Evolutionary conservation across 371 early-diverging fungal genomes (phyloP).

Genomic region (Syncephalastrum sp.): DNA sequence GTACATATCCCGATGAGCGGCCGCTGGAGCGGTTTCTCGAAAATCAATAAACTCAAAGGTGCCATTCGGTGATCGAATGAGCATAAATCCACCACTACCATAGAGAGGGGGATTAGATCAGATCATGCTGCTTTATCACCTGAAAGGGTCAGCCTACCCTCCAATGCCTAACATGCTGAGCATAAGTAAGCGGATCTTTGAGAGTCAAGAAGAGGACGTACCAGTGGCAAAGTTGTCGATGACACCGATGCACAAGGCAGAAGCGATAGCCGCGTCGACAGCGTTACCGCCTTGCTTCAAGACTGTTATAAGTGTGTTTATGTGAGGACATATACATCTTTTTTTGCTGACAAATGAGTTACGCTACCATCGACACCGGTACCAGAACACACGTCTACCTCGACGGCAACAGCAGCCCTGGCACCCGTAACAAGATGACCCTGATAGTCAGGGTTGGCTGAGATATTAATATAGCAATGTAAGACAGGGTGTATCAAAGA

Average conservation of each 20-base stretch:
- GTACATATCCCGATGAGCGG: conserved; percentile 73
- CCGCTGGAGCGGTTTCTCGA: conserved; percentile 91
- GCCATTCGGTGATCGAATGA: conserved; percentile 73
- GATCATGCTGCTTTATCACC: not conserved
- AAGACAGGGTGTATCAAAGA: too few relatives aligned
- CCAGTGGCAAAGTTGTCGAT: conserved; percentile 96
- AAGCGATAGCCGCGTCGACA: conserved; percentile 95
- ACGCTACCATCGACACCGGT: conserved; percentile 77
- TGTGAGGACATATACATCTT: not conserved
- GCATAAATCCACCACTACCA: conserved; percentile 93
- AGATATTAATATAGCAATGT: too few relatives aligned
- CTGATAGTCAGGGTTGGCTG: conserved; percentile 8
- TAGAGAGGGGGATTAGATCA: not conserved
- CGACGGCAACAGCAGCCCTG: conserved; percentile 86
- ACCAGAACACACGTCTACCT: conserved; percentile 77
- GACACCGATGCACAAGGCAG: conserved; percentile 92
- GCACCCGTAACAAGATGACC: conserved; percentile 32
- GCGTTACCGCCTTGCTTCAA: conserved; percentile 94
- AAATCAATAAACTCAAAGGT: conserved; percentile 71
- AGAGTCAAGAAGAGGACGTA: conserved; percentile 34
- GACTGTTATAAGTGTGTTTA: conserved; percentile 31
- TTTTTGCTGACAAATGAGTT: not conserved
- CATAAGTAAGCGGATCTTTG: not conserved
- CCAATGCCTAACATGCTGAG: conserved; percentile 32
- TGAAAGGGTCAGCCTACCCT: conserved; percentile 26